Conservation (phyloP, 2,329 filamentous ascomycete genomes). For the Alternaria dauci region DNA sequence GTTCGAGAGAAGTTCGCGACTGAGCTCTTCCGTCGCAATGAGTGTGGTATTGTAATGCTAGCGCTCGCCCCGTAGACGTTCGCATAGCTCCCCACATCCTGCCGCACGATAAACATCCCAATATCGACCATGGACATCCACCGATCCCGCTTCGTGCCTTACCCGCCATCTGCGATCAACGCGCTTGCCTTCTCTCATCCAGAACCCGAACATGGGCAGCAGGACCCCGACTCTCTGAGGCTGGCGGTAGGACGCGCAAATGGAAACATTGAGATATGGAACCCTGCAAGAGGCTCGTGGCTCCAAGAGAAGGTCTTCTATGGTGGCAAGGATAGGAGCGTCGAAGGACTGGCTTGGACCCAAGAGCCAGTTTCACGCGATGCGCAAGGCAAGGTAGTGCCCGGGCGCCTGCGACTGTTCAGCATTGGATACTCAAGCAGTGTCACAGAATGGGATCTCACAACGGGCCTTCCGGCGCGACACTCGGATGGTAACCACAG, state of each 20-base stretch:
- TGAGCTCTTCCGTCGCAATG: constrained; percentile 14
- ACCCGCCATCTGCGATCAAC: constrained; percentile 90
- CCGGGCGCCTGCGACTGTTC: constrained; percentile 85
- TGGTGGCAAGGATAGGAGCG: constrained; percentile 83
- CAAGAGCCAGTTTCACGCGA: constrained; percentile 80
- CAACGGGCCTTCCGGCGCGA: constrained; percentile 76
- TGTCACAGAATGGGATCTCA: constrained; percentile 94
- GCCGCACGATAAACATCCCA: background rate
- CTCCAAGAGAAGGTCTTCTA: constrained; percentile 86
- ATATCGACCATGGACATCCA: constrained; percentile 82
- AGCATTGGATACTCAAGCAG: constrained; percentile 94
- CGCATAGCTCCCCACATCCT: constrained; percentile 13
- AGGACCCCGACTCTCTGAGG: constrained; percentile 68
- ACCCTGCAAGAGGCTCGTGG: constrained; percentile 82
- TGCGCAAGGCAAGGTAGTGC: constrained; percentile 64
- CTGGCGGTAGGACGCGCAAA: constrained; percentile 92
- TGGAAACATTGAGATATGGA: constrained; percentile 98
- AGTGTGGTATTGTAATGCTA: constrained; percentile 24
- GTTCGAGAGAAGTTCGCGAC: constrained; percentile 25
- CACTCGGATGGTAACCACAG: constrained; percentile 92
- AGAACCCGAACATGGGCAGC: constrained; percentile 48
- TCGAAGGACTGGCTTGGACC: constrained; percentile 92
- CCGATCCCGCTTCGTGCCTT: constrained; percentile 94
- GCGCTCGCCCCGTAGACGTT: constrained; percentile 24
- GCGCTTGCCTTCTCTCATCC: constrained; percentile 89